Evolutionary conservation across 768 basidiomycete genomes (phyloP), one percentile per base, ranked within the genome.

Genomic region (Hortiboletus campestris): DNA sequence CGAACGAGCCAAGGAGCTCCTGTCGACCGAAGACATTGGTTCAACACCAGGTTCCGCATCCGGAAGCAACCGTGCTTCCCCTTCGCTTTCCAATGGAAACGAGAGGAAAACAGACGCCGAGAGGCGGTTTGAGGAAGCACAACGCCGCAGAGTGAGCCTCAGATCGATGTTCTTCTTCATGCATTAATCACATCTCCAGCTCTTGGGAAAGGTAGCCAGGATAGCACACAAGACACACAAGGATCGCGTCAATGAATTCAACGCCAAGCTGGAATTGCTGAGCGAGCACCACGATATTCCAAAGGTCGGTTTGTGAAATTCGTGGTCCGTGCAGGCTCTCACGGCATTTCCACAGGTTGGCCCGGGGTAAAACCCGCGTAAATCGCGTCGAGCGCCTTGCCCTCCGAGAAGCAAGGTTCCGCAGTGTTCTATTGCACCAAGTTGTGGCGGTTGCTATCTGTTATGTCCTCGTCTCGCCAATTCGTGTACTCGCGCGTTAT

Each of bases 201-300:
- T 94, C 44, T 80, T 81, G 22, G 82, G 85, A 57, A 84, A 83
- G 62, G 89, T 95, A 17, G 80, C 82, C 17, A 90, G 84, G 72
- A 66, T 90, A 65, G 93, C 94, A 0, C 77, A 77, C 64, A 91
- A 89, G 75, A 92, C 90, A 7, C 94, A 97, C 74, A 97, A 97
- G 74, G 94, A 97, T 57, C 86, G 94, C 41, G 94, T 97, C 36
- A 85, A 83, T 60, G 92, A 94, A 65, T 92, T 95, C 65, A 97
- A 97, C 67, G 65, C 81, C 25, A 89, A 94, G 68, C 78, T 97
- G 10, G 94, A 95, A 73, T 76, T 83, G 55, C 80, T 94, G 54
- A 91, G 89, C 71, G 93, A 95, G 75, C 94, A 94, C 79, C 91
- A 96, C 72, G 93, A 95, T 70, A 94, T 94, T 65, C 93, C 93